Conservation (phyloP, 805 yeast genomes). For the Yamadazyma kitorensis region DNA sequence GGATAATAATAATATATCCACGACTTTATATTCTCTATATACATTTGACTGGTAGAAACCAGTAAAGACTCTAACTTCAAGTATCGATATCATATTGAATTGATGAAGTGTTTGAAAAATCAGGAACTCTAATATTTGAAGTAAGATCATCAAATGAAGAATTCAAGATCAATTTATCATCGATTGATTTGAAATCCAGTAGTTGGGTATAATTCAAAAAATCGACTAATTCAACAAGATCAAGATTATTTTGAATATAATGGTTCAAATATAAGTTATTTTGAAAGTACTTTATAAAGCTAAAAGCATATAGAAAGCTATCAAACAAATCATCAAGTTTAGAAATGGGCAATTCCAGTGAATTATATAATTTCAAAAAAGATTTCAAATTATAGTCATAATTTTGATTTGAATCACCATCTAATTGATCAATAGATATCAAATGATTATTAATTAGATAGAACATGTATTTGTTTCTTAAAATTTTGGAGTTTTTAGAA, state of each 20-base stretch:
- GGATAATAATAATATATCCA: neutral
- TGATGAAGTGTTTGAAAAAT: too few species aligned
- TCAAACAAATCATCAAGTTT: slow-evolving; percentile 44
- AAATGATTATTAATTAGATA: slow-evolving; percentile 2
- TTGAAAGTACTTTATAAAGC: slow-evolving; percentile 18
- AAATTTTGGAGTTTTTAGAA: slow-evolving; percentile 11
- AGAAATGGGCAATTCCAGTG: slow-evolving; percentile 6
- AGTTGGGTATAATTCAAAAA: slow-evolving; percentile 18
- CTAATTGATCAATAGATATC: too few species aligned
- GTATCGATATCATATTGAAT: too few species aligned
- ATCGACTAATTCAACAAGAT: slow-evolving; percentile 23
- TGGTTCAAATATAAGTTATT: slow-evolving; percentile 18
- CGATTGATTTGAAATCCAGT: too few species aligned
- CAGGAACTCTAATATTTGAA: too few species aligned
- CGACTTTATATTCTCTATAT: too few species aligned
- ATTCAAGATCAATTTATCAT: too few species aligned
- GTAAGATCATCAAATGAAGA: too few species aligned
- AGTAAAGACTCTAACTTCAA: too few species aligned
- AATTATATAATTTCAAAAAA: slow-evolving; percentile 3
- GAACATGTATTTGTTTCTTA: slow-evolving; percentile 6
- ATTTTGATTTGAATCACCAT: too few species aligned
- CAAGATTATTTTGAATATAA: slow-evolving; percentile 16
- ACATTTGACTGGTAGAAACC: too few species aligned
- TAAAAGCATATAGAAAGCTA: slow-evolving; percentile 32
- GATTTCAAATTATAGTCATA: slow-evolving; percentile 2